Conservation (phyloP, 345 rosid genomes). For the Aurinia saxatilis region DNA sequence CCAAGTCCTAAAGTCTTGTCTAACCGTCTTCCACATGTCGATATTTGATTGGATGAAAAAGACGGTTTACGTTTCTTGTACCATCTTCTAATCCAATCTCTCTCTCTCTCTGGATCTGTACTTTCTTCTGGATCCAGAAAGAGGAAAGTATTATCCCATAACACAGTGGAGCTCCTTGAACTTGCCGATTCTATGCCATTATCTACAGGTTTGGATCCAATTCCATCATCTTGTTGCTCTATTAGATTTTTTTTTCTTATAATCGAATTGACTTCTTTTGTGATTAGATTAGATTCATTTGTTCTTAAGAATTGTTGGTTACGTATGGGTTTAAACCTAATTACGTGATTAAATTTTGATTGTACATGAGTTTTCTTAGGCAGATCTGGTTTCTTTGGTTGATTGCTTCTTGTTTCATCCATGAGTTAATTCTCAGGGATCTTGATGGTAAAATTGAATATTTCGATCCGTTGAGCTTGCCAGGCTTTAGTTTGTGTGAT, state of each 20-base stretch:
- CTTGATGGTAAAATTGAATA: no score
- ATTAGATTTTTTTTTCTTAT: background rate
- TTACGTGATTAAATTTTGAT: no score
- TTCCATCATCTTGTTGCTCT: background rate
- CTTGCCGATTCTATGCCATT: conserved; percentile 1
- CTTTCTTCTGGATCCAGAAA: no score
- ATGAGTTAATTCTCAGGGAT: no score
- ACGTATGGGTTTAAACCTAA: no score
- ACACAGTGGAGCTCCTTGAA: background rate
- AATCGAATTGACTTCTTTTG: background rate
- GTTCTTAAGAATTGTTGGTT: no score
- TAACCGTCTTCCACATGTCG: background rate
- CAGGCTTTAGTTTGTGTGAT: background rate
- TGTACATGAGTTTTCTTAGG: background rate
- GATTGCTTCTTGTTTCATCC: no score
- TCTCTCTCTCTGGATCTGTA: no score
- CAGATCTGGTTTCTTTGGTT: conserved; percentile 3
- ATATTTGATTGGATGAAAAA: background rate
- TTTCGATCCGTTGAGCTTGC: no score
- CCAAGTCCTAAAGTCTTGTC: background rate
- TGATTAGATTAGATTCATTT: no score
- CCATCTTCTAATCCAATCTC: no score
- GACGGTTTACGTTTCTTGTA: background rate
- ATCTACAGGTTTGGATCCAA: conserved; percentile 27
- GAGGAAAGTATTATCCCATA: no score